Evolutionary conservation across 768 basidiomycete species (phyloP), one percentile per base, ranked within the genome.

Genomic region (Phylloporus sp.): DNA sequence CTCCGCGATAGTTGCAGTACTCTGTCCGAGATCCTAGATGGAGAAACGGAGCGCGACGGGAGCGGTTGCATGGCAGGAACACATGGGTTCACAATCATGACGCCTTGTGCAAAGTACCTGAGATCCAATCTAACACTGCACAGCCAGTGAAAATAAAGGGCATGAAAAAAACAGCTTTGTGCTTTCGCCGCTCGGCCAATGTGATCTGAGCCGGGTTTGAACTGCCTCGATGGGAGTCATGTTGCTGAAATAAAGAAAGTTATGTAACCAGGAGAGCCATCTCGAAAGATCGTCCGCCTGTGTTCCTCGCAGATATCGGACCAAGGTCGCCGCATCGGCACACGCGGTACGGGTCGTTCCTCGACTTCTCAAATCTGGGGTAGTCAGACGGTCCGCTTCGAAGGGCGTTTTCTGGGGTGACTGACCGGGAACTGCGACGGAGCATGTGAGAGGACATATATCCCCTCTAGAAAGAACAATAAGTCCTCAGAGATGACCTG

Each of bases 271-370:
- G 43, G 41, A 41, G 41, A 50, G 52, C 15, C 22, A 18, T 34
- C 31, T 39, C 43, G 29, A 43, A 39, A 23, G 53, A 64, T 61
- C 28, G 28, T 20, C 24, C 44, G 45, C 36, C 48, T 27, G 23
- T 23, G 28, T 52, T 49, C 47, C 41, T 55, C 38, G 29, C 22
- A 28, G 22, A 43, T 22, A 29, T 42, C 29, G 39, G 45, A 7
- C 26, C 35, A 40, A 61, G 59, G 62, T 63, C 59, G 54, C 62
- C 63, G 62, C 62, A 63, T 64, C 62, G 62, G 39, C 43, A 31
- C 62, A 64, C 55, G 52, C 47, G 34, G 44, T 23, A 23, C 50
- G 52, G 49, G 31, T 34, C 18, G 31, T 43, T 32, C 44, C 18
- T 13, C 23, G 43, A 6, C 38, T 32, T 22, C 40, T 41, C 26